These are phyloP conservation scores for Amanita polypyramis DNA, from an alignment of 768 basidiomycete species.

Conservation along the genomic window DNA sequence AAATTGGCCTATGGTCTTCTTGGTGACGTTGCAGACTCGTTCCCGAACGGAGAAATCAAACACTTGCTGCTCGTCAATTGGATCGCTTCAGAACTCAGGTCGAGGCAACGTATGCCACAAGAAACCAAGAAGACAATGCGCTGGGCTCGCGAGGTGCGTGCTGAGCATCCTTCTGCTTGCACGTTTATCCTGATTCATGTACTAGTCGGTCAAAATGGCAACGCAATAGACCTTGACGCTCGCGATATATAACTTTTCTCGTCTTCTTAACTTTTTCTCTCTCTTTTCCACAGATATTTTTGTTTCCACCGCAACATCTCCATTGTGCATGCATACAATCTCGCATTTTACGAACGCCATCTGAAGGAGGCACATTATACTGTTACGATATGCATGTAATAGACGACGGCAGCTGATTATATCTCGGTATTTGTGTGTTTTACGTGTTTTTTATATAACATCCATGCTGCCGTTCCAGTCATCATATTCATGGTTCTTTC, in stretches of 20 bases:
- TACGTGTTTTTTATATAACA: not conserved
- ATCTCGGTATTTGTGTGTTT: conserved; percentile 4
- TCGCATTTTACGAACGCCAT: conserved; percentile 38
- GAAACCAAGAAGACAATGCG: conserved; percentile 86
- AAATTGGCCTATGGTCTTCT: conserved; percentile 76
- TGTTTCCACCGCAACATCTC: conserved; percentile 19
- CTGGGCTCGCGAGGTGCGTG: conserved; percentile 84
- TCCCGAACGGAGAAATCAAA: conserved; percentile 74
- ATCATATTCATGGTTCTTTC: not conserved
- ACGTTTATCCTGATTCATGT: conserved; percentile 5
- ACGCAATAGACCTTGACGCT: conserved; percentile 44
- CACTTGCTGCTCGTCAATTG: conserved; percentile 69
- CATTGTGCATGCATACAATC: conserved; percentile 36
- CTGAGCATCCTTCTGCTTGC: not conserved
- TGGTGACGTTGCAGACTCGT: conserved; percentile 88
- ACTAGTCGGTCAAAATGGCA: conserved; percentile 70
- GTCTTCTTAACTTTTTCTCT: conserved; percentile 16
- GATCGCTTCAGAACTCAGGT: conserved; percentile 64
- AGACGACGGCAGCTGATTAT: conserved; percentile 27
- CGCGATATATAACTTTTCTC: conserved; percentile 13
- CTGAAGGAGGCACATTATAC: conserved; percentile 63
- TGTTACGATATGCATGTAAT: conserved; percentile 48
- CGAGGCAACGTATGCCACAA: conserved; percentile 58
- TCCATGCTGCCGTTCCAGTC: conserved; percentile 3
- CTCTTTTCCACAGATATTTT: conserved; percentile 13